Conservation (phyloP, 768 basidiomycete species). For the Leucogyrophana mollusca region DNA sequence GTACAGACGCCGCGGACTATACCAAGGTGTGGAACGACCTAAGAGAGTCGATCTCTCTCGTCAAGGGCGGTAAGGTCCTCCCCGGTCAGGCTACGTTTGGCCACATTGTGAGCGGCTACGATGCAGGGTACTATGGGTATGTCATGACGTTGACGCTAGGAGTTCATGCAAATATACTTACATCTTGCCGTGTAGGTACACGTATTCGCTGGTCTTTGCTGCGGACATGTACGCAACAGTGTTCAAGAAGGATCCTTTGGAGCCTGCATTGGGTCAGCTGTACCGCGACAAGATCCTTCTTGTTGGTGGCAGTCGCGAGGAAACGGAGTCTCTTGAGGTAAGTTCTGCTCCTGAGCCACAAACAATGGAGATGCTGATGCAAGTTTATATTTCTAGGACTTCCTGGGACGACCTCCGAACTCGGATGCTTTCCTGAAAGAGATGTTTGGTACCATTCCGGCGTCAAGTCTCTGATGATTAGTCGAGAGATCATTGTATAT, state of each 20-base stretch:
- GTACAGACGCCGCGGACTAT: slow-evolving; percentile 63
- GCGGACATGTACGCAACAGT: slow-evolving; percentile 67
- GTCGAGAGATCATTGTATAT: no score
- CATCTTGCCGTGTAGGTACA: slow-evolving; percentile 47
- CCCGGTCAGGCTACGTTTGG: slow-evolving; percentile 77
- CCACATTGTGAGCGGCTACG: slow-evolving; percentile 77
- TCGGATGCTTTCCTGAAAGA: slow-evolving; percentile 73
- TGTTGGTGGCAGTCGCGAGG: slow-evolving; percentile 77
- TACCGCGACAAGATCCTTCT: slow-evolving; percentile 78
- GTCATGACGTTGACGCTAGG: no score
- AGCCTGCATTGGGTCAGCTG: slow-evolving; percentile 58
- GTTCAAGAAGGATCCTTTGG: slow-evolving; percentile 79
- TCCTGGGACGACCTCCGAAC: slow-evolving; percentile 75
- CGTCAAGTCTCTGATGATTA: slow-evolving; percentile 30
- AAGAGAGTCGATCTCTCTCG: slow-evolving; percentile 66
- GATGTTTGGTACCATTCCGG: slow-evolving; percentile 49
- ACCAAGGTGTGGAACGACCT: slow-evolving; percentile 79
- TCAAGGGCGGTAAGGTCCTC: slow-evolving; percentile 55
- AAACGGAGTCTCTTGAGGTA: slow-evolving; percentile 76
- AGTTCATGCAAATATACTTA: no score
- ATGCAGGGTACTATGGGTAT: slow-evolving; percentile 55
- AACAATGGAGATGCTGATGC: not conserved
- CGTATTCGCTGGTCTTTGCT: slow-evolving; percentile 68
- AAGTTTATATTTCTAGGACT: slow-evolving; percentile 47
- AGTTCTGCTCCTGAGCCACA: slow-evolving; percentile 1